Evolutionary conservation across 2,329 filamentous ascomycete species (phyloP), one percentile per base, ranked within the genome.

Genomic region (Calonectria leucothoes): DNA sequence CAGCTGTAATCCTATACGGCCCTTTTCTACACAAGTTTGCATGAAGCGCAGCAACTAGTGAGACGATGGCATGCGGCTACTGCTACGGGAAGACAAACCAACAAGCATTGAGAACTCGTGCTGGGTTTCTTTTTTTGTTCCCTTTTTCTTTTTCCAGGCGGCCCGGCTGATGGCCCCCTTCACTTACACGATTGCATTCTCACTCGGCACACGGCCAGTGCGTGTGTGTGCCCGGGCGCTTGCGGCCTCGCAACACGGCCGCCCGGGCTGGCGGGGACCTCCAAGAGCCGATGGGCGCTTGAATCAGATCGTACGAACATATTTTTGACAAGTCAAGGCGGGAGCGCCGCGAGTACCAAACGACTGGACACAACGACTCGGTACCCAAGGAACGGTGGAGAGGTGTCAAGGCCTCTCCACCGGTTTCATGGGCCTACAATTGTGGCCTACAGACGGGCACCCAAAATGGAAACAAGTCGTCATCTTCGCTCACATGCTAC

Each of bases 191-290:
- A n/a, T 37, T 37, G 55, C 55, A 59, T 11, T 25, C 15, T 17
- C 3, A 35, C 31, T 37, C 20, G 33, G 31, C 11, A 35, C 10
- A 12, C 31, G 31, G 52, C 31, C 52, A 17, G 23, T 25, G 7
- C 20, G 55, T 35, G 55, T 5, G 31, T 15, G 37, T 27, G 10
- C 23, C 33, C 23, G 31, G 49, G 72, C 72, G 72, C 72, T 69
- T 49, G 66, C 61, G 70, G 17, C 75, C 75, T 75, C 57, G 71
- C 14, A 29, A 66, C 23, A 27, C 55, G 48, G 65, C 57, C 65
- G 6, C n/a, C n/a, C n/a, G n/a, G n/a, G n/a, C 59, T 63, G 31
- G 55, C 31, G 20, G 39, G 25, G 49, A 37, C 17, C 49, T 37
- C 29, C 31, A 52, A 42, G 15, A 37, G 5, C 33, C 6, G 51